These are phyloP conservation scores for Clavispora fructus DNA, from an alignment of 805 yeast genomes.

Conservation along the genomic window DNA sequence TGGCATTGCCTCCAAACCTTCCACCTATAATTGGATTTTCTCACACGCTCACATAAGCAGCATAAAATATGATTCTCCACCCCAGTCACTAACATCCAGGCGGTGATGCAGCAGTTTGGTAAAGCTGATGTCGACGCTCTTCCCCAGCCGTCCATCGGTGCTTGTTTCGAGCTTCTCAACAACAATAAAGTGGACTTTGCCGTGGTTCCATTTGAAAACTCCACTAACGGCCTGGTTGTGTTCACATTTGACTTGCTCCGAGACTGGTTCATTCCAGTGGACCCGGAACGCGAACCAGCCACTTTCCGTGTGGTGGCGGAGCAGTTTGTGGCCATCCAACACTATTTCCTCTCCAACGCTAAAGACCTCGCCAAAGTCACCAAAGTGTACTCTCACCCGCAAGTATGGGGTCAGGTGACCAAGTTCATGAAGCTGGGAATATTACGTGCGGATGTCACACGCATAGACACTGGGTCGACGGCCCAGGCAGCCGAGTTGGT, in stretches of 20 bases:
- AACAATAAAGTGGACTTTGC: slow-evolving; percentile 52
- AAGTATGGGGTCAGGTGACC: slow-evolving; percentile 92
- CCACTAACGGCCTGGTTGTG: slow-evolving; percentile 91
- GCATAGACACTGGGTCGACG: slow-evolving; percentile 71
- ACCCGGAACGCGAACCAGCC: slow-evolving; percentile 7
- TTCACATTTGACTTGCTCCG: slow-evolving; percentile 78
- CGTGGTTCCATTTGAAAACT: slow-evolving; percentile 88
- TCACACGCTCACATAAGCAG: no score
- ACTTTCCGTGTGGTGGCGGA: slow-evolving; percentile 61
- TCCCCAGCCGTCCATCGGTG: slow-evolving; percentile 43
- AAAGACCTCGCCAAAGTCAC: slow-evolving; percentile 40
- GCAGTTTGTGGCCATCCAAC: slow-evolving; percentile 78
- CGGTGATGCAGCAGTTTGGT: slow-evolving; percentile 49
- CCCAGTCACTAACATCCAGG: slow-evolving; percentile 20
- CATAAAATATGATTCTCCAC: no score
- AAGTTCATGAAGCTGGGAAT: slow-evolving; percentile 42
- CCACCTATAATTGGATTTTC: no score
- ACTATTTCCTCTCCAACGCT: slow-evolving; percentile 57
- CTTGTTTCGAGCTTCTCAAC: slow-evolving; percentile 58
- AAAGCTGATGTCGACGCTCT: slow-evolving; percentile 20
- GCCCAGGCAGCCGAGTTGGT: slow-evolving; percentile 78
- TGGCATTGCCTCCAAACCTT: no score
- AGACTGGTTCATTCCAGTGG: slow-evolving; percentile 47
- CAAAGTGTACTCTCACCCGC: slow-evolving; percentile 86
- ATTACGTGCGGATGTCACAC: slow-evolving; percentile 34